Evolutionary conservation across 148 eudicot species (phyloP).

Genomic region (Dianthus caryophyllus): DNA sequence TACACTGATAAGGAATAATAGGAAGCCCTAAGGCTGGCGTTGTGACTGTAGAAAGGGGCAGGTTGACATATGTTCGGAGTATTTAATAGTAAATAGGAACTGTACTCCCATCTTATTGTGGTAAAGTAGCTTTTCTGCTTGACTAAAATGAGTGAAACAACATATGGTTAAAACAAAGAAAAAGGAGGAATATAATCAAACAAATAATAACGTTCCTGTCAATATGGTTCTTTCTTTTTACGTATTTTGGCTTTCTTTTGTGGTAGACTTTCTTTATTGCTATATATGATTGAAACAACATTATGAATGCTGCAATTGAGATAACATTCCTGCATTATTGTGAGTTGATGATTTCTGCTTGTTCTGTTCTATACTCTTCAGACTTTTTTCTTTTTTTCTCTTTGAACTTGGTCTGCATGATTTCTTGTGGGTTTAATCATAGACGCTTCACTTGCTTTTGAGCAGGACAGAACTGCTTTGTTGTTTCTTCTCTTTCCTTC

Average conservation of each 20-base stretch:
- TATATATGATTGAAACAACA: not conserved
- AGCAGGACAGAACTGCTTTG: constrained; percentile 84
- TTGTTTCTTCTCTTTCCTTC: constrained; percentile 85
- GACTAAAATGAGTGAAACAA: too few species aligned
- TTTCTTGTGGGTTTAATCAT: not conserved
- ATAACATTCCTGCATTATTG: not conserved
- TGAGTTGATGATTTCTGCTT: not conserved
- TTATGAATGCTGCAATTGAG: not conserved
- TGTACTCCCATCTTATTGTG: too few species aligned
- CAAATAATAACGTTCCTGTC: not conserved
- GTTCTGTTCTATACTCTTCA: not conserved
- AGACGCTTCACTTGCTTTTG: constrained; percentile 13
- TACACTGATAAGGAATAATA: too few species aligned
- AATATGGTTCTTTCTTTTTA: not conserved
- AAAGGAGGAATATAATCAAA: not conserved
- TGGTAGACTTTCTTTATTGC: not conserved
- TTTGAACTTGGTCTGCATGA: not conserved
- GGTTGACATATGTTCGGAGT: too few species aligned
- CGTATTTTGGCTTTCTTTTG: not conserved
- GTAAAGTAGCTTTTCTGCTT: too few species aligned
- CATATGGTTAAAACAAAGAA: not conserved
- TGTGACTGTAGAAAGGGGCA: too few species aligned
- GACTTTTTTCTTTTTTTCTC: not conserved
- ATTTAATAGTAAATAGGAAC: too few species aligned
- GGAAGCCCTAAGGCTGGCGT: too few species aligned